Evolutionary conservation across 2,329 filamentous ascomycete genomes (phyloP), one percentile per base, ranked within the genome.

Genomic region (Calonectria henricotiae): DNA sequence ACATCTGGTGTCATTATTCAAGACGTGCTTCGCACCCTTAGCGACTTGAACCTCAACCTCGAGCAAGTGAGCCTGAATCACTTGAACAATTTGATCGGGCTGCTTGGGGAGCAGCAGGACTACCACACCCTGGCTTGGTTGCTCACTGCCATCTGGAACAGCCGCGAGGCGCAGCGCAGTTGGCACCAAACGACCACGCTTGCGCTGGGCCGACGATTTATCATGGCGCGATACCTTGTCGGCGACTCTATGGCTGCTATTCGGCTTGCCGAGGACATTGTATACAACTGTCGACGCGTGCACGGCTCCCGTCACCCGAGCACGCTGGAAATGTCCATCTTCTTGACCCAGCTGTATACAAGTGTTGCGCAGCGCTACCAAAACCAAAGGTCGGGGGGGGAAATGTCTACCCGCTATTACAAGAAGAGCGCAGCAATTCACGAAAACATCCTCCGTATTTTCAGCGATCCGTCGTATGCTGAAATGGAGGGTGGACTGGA

Each of bases 351-450:
- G 20, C 32, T 58, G 35, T 58, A 58, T 30, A 58, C 51, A 5
- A 58, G 51, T 20, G 51, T 58, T 15, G 51, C 51, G 7, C 51
- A 58, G 35, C 51, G 51, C 32, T 58, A 58, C 51, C 51, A 58
- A 30, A 27, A 11, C 32, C 51, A 58, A 27, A 58, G 25, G 35
- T 32, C 51, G 12, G 51, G 51, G 2, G 32, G 39, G 4, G 51
- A 58, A 23, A 58, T 58, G 51, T 32, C 51, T 1, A 58, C 37
- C 9, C 51, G 51, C 51, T 58, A 58, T 20, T 58, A 58, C 51
- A 58, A 58, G 51, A 58, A 39, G 51, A 58, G 51, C 12, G 51
- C 51, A 4, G 32, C 51, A 0, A 17, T 58, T 11, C 51, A 58
- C 20, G 51, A 58, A 27, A 58, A 58, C 12, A 58, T 58, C 20